A percentile compares a stretch with the other conserved stretches of the same genome.
Evolutionary conservation across 2,329 filamentous ascomycete genomes (phyloP).

Genomic region (Metarhizium brunneum): DNA sequence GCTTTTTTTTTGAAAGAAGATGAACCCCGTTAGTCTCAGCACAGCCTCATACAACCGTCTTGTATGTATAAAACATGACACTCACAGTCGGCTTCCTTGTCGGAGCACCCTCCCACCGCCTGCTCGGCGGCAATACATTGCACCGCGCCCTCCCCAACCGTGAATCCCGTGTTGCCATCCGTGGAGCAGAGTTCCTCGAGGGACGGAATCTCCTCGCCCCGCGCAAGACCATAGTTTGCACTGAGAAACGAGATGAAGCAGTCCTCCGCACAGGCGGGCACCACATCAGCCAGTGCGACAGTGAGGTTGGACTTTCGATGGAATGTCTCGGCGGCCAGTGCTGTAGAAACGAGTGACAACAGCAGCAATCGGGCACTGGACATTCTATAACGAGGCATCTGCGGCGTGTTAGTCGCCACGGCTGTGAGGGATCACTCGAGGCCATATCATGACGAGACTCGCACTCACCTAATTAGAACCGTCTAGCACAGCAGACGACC

Average conservation of each 20-base stretch:
- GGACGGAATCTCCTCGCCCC: slow-evolving; percentile 40
- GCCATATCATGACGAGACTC: no score
- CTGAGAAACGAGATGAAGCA: slow-evolving; percentile 56
- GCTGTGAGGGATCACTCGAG: background rate
- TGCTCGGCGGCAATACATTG: slow-evolving; percentile 53
- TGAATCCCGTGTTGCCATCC: slow-evolving; percentile 51
- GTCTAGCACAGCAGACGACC: slow-evolving; percentile 20
- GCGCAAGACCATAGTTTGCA: slow-evolving; percentile 43
- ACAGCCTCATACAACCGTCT: no score
- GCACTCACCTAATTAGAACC: background rate
- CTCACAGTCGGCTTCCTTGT: slow-evolving; percentile 29
- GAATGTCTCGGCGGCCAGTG: slow-evolving; percentile 18
- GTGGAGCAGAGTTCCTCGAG: slow-evolving; percentile 56
- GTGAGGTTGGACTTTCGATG: slow-evolving; percentile 16
- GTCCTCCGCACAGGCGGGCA: slow-evolving; percentile 49
- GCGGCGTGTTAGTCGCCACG: background rate
- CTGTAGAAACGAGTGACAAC: slow-evolving; percentile 21
- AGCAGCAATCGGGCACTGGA: background rate
- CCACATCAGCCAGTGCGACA: slow-evolving; percentile 28
- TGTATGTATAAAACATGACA: background rate
- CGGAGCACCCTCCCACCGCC: slow-evolving; percentile 40
- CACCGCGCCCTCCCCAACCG: slow-evolving; percentile 61
- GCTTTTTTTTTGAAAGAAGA: slow-evolving; percentile 15
- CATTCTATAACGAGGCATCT: background rate
- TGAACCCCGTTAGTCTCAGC: no score